Percentiles rank a stretch among this genome's conserved stretches.
Conservation (phyloP, 768 basidiomycete genomes). For the Multifurca ochricompacta region DNA sequence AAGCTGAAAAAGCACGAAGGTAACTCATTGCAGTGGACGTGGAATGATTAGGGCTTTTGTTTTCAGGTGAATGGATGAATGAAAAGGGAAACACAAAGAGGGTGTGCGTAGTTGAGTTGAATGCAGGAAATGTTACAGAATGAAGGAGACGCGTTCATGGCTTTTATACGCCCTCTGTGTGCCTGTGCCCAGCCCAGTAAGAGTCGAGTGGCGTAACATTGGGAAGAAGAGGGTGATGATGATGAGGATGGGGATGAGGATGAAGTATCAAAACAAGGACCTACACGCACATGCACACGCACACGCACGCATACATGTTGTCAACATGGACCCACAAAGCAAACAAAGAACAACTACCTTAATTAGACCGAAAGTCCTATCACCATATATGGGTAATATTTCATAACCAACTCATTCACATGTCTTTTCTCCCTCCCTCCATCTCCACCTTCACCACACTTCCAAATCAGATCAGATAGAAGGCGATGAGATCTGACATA, state of each 20-base stretch:
- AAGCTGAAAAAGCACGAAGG: not conserved
- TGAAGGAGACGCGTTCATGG: not conserved
- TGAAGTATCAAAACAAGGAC: too few relatives aligned
- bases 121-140: not conserved
- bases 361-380: too few relatives aligned
- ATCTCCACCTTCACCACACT: not conserved
- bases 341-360: not conserved
- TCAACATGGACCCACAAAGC: conserved; percentile 2
- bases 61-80: too few relatives aligned
- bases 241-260: too few relatives aligned
- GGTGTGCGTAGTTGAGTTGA: too few relatives aligned
- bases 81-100: not conserved
- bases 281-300: too few relatives aligned
- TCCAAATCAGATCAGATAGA: not conserved
- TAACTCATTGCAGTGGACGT: not conserved
- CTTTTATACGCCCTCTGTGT: conserved; percentile 1
- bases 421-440: not conserved
- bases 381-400: too few relatives aligned
- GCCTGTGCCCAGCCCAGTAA: too few relatives aligned
- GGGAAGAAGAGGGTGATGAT: too few relatives aligned
- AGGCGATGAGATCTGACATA: not conserved
- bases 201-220: too few relatives aligned
- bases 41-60: not conserved
- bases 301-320: too few relatives aligned
- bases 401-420: not conserved